phyloP scores from a whole-genome alignment of 768 basidiomycete species.

The Harrya chromipes region DNA sequence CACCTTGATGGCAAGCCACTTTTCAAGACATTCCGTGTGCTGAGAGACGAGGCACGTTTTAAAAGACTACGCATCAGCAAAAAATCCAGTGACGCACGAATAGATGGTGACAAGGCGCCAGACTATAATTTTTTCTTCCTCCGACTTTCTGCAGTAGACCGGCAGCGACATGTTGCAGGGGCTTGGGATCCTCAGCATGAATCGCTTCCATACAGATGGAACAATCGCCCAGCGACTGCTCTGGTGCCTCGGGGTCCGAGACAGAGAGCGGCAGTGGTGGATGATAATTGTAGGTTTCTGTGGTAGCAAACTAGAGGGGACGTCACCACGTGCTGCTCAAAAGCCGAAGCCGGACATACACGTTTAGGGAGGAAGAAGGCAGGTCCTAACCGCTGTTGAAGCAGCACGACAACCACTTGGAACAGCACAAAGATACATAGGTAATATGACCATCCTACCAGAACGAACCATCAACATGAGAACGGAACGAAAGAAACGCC shows the following conservation, averaged over 20 bases:
- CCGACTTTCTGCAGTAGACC: constrained; percentile 37
- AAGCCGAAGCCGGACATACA: constrained; percentile 38
- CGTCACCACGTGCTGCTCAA: not conserved
- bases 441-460: constrained; percentile 60
- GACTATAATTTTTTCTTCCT: constrained; percentile 66
- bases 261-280: constrained; percentile 58
- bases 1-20: constrained; percentile 80
- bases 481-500: not conserved
- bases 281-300: constrained; percentile 80
- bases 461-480: not conserved
- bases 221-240: constrained; percentile 79
- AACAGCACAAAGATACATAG: constrained; percentile 58
- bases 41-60: constrained; percentile 21
- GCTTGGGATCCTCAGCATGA: constrained; percentile 43
- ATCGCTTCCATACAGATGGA: constrained; percentile 94
- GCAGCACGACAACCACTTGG: constrained; percentile 59
- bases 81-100: constrained; percentile 54
- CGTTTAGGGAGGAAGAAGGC: constrained; percentile 77
- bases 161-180: constrained; percentile 33
- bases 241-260: constrained; percentile 71
- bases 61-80: no score
- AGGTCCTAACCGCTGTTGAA: constrained; percentile 77
- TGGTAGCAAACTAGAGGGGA: constrained; percentile 48
- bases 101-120: constrained; percentile 86
- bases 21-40: constrained; percentile 88